phyloP scores from a whole-genome alignment of 768 basidiomycete genomes.

The Naganishia randhawae region DNA sequence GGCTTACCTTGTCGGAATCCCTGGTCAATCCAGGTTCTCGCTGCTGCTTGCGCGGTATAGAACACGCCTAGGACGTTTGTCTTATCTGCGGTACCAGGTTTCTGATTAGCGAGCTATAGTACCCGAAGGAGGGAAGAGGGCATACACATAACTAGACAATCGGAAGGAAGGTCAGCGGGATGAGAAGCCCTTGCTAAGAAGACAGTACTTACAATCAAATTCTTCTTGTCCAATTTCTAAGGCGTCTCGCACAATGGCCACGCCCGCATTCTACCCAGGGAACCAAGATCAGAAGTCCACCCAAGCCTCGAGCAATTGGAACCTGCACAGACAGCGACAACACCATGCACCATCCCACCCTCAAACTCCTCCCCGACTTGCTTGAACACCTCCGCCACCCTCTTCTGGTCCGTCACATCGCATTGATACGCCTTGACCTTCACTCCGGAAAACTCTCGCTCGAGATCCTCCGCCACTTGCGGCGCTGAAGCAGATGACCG shows the following conservation, averaged over 20 bases:
- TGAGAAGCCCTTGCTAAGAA: background rate
- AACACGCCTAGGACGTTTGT: conserved; percentile 67
- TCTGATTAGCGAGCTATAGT: background rate
- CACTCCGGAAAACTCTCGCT: conserved; percentile 53
- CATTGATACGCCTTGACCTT: conserved; percentile 60
- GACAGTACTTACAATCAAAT: conserved; percentile 53
- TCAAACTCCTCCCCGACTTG: conserved; percentile 55
- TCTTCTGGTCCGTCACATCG: conserved; percentile 58
- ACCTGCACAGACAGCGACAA: conserved; percentile 57
- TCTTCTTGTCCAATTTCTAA: conserved; percentile 60
- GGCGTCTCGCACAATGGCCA: conserved; percentile 63
- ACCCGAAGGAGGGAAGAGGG: too few species aligned
- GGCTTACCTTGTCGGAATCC: conserved; percentile 37
- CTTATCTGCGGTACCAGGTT: conserved; percentile 40
- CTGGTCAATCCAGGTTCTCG: conserved; percentile 52
- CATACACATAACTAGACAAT: conserved; percentile 25
- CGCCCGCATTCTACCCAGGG: conserved; percentile 53
- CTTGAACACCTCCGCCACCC: conserved; percentile 53
- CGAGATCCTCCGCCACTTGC: conserved; percentile 56
- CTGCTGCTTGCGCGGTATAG: conserved; percentile 61
- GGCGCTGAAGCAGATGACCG: conserved; percentile 55
- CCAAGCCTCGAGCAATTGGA: background rate
- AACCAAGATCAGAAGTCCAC: background rate
- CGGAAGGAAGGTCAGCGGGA: background rate
- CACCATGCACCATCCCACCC: conserved; percentile 56